A percentile compares a stretch with the other conserved stretches of the same genome.
Evolutionary conservation across 306 rosid genomes (phyloP).

Genomic region (Vachellia pachyceras): DNA sequence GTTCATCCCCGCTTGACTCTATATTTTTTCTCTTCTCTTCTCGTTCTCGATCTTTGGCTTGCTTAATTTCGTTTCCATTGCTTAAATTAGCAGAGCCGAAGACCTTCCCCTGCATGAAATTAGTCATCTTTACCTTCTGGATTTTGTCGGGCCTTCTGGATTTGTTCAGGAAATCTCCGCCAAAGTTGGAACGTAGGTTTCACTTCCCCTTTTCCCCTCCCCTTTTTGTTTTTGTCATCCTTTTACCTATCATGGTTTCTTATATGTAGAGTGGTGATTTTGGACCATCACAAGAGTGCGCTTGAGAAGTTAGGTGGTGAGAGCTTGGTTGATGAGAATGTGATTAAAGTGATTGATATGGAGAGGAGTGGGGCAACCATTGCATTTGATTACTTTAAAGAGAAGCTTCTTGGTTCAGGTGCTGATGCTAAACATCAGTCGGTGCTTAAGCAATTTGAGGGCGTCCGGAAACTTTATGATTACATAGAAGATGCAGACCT

Average conservation of each 20-base stretch:
- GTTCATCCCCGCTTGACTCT: neutral
- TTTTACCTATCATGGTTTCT: slow-evolving; percentile 1
- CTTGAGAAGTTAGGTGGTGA: slow-evolving; percentile 50
- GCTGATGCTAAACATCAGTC: slow-evolving; percentile 28
- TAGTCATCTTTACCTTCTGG: slow-evolving; percentile 73
- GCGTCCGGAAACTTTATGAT: slow-evolving; percentile 52
- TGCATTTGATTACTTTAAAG: slow-evolving; percentile 87
- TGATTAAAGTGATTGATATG: slow-evolving; percentile 64
- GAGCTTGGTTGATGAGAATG: slow-evolving; percentile 46
- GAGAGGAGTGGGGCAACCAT: slow-evolving; percentile 89
- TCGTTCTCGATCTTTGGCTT: neutral
- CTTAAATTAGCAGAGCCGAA: slow-evolving; percentile 43
- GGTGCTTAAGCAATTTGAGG: slow-evolving; percentile 56
- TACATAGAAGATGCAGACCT: slow-evolving; percentile 93
- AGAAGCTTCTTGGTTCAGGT: slow-evolving; percentile 44
- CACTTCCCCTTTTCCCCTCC: neutral
- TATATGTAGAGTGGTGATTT: slow-evolving; percentile 56
- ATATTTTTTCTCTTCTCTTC: too few species aligned
- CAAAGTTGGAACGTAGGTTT: slow-evolving; percentile 52
- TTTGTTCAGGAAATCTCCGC: slow-evolving; percentile 69
- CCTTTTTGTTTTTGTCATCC: neutral
- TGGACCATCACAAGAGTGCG: slow-evolving; percentile 96
- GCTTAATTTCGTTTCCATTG: neutral
- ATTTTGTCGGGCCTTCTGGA: slow-evolving; percentile 77
- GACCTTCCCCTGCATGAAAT: slow-evolving; percentile 70